These are phyloP conservation scores for Phytophthora fragariaefolia DNA, from an alignment of 352 stramenopile genomes.

Conservation along the genomic window DNA sequence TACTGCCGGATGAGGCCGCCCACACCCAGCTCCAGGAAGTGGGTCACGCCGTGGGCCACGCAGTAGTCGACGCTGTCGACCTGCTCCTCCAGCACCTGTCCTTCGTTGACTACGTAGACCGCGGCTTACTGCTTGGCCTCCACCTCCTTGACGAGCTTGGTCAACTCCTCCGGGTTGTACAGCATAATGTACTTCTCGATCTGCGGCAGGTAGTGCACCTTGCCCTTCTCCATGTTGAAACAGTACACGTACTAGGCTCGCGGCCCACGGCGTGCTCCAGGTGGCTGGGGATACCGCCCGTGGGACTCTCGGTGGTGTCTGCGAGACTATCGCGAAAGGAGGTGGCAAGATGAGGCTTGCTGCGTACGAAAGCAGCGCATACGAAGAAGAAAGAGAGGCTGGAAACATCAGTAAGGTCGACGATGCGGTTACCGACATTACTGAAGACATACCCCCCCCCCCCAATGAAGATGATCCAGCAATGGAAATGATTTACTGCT, in stretches of 20 bases:
- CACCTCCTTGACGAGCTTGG: conserved; percentile 84
- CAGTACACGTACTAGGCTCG: conserved; percentile 88
- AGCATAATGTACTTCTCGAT: conserved; percentile 93
- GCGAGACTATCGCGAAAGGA: no score
- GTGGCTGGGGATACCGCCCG: conserved; percentile 70
- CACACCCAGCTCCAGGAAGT: conserved; percentile 79
- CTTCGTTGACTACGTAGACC: no score
- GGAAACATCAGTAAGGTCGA: conserved; percentile 10
- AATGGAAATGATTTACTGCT: neutral
- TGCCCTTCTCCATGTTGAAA: conserved; percentile 89
- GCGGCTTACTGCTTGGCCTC: conserved; percentile 86
- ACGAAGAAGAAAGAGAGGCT: conserved; percentile 13
- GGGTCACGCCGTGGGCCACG: conserved; percentile 44
- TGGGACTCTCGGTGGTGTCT: no score
- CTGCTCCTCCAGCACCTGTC: conserved; percentile 62
- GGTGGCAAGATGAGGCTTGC: neutral
- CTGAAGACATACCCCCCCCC: conserved; percentile 1
- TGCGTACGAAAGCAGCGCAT: neutral
- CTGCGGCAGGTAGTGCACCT: conserved; percentile 86
- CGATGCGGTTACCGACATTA: conserved; percentile 9
- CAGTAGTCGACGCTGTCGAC: conserved; percentile 83
- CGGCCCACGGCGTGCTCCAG: conserved; percentile 83
- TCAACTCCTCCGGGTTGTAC: conserved; percentile 88
- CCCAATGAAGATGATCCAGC: conserved; percentile 10
- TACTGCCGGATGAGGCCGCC: conserved; percentile 84